Conservation (phyloP, 768 basidiomycete species). For the Artomyces pyxidatus region DNA sequence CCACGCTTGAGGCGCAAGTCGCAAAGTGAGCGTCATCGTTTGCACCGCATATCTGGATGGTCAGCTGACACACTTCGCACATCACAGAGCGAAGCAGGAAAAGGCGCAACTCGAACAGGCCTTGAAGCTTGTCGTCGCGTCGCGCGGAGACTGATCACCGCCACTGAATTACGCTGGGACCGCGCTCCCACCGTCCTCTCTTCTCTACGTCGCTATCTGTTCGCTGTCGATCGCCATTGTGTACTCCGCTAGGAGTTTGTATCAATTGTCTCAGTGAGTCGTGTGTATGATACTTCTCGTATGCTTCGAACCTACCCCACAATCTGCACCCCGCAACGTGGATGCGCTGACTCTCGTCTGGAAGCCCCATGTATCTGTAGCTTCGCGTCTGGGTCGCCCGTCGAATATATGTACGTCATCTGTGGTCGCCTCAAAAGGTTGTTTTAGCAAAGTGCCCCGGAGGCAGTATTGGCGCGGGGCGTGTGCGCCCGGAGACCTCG, state of each 20-base stretch:
- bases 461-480: not conserved
- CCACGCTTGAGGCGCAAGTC: slow-evolving; percentile 10
- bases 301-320: not conserved
- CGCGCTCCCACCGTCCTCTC: too few species aligned
- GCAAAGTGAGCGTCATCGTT: slow-evolving; percentile 10
- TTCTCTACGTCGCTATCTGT: too few species aligned
- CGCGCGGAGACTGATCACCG: not conserved
- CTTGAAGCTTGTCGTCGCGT: not conserved
- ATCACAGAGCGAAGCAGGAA: not conserved
- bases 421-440: not conserved
- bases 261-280: not conserved
- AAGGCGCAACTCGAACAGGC: not conserved
- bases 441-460: not conserved
- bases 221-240: too few species aligned
- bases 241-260: too few species aligned
- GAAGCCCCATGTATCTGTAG: not conserved
- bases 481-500: not conserved
- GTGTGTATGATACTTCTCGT: not conserved
- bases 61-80: not conserved
- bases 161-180: not conserved
- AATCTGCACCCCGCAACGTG: too few species aligned
- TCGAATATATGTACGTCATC: not conserved
- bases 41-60: not conserved
- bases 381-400: not conserved
- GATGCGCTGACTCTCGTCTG: too few species aligned